These are phyloP conservation scores for Cutaneotrichosporon arboriforme DNA, from an alignment of 1,284 basidiomycete species.

Conservation along the genomic window DNA sequence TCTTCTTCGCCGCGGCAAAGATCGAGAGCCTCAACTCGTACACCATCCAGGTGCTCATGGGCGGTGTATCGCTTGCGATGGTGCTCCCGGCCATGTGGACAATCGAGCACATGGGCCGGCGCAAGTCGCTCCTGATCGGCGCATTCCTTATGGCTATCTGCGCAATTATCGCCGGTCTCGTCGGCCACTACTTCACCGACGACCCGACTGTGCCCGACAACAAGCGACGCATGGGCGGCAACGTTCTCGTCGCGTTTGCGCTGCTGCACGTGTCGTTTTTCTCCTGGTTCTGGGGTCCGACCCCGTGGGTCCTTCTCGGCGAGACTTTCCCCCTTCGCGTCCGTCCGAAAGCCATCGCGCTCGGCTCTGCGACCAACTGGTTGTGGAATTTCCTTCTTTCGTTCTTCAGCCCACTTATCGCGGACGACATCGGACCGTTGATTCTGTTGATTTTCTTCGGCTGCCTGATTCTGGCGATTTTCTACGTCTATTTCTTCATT, in stretches of 20 bases:
- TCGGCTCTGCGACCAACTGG: slow-evolving; percentile 53
- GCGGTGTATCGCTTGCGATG: slow-evolving; percentile 30
- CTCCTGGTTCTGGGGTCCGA: slow-evolving; percentile 61
- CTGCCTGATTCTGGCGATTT: slow-evolving; percentile 62
- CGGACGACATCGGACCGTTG: slow-evolving; percentile 60
- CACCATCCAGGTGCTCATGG: slow-evolving; percentile 26
- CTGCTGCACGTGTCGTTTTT: slow-evolving; percentile 69
- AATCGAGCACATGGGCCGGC: slow-evolving; percentile 39
- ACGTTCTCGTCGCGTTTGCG: slow-evolving; percentile 62
- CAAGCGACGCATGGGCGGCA: slow-evolving; percentile 55
- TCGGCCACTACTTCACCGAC: slow-evolving; percentile 59
- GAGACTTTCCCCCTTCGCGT: slow-evolving; percentile 69
- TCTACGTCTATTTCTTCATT: slow-evolving; percentile 55
- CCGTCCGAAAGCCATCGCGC: slow-evolving; percentile 65
- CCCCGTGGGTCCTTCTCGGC: slow-evolving; percentile 61
- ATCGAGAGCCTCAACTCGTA: slow-evolving; percentile 60
- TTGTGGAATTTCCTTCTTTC: slow-evolving; percentile 48
- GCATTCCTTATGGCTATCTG: slow-evolving; percentile 56
- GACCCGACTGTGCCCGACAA: slow-evolving; percentile 49
- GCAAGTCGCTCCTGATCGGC: slow-evolving; percentile 47
- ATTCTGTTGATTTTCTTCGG: slow-evolving; percentile 55
- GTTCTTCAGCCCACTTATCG: slow-evolving; percentile 53
- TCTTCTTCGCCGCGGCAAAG: slow-evolving; percentile 71
- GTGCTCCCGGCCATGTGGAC: slow-evolving; percentile 41
- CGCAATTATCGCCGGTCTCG: slow-evolving; percentile 55